Base-by-base conservation (phyloP, 1,284 basidiomycete genomes). In the Naganishia cerealis region DNA sequence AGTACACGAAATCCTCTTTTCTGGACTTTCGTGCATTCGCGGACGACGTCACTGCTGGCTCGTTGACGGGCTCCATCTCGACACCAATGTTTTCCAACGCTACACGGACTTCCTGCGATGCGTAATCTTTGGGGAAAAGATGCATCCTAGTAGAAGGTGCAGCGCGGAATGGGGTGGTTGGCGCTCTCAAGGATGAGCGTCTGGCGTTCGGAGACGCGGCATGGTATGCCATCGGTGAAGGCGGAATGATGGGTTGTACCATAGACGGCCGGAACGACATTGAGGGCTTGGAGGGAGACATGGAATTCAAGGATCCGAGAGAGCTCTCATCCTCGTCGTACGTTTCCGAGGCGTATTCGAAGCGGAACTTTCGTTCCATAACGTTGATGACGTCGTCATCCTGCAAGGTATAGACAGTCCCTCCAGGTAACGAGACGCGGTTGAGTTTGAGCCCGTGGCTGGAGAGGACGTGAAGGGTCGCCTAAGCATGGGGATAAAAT, bases 301-400 rank as follows among this genome's bases (percentile, higher is more conserved):
- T 57, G 67, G 8, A 67, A 67, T 36, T 43, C 53, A 50, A 36
- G 1, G 48, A 54, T 12, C 38, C 40, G 36, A 53, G 42, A n/a
- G 46, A 53, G 33, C 18, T 21, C 42, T 63, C 61, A 54, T 48
- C 58, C 36, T 66, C 50, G 21, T 56, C 53, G 46, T 62, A 67
- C 4, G n/a, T 16, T n/a, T 50, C 53, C 16, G 70, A 38, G 4
- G 73, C 73, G 53, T 80, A 80, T 29, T 76, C 72, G 72, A 80
- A 81, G 40, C 75, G 72, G 72, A 80, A 80, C 21, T 73, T 70
- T 70, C 79, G 78, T 69, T 79, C 77, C 50, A 76, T 73, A 24
- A 81, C 73, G 29, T 71, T 70, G 63, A 81, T 75, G 4, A 71
- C 70, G 59, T 81, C 80, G 4, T 73, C 71, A 57, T 78, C 71